Percentiles rank a stretch among this genome's conserved stretches.
These are phyloP conservation scores for Paecilomyces formosus DNA, from an alignment of 2,329 filamentous ascomycete genomes.

Conservation along the genomic window DNA sequence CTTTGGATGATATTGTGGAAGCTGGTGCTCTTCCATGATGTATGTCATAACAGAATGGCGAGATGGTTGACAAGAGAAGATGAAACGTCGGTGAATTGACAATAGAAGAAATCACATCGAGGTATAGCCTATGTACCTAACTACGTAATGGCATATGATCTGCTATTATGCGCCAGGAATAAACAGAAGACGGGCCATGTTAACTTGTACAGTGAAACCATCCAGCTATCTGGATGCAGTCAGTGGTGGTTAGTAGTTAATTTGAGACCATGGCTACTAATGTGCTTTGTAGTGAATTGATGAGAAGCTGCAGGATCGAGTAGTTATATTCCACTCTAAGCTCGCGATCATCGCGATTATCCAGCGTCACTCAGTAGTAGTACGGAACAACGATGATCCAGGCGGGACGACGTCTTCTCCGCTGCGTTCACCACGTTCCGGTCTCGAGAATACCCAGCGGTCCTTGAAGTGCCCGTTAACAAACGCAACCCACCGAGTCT, in stretches of 20 bases:
- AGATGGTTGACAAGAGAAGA: not conserved
- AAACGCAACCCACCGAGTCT: not conserved
- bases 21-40: slow-evolving; percentile 4
- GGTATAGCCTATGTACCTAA: not conserved
- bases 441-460: slow-evolving; percentile 37
- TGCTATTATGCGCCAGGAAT: not conserved
- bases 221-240: not conserved
- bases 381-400: not conserved
- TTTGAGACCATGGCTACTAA: no score
- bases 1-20: slow-evolving; percentile 20
- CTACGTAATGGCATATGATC: not conserved
- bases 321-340: not conserved
- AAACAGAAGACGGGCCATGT: not conserved
- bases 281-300: no score
- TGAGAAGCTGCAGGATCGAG: not conserved
- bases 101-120: not conserved
- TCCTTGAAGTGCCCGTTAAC: slow-evolving; percentile 31
- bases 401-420: slow-evolving; percentile 26
- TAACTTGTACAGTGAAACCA: not conserved
- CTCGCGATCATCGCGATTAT: not conserved
- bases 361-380: not conserved
- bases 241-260: no score
- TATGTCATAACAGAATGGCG: slow-evolving; percentile 6
- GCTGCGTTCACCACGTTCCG: slow-evolving; percentile 33
- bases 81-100: not conserved